Evolutionary conservation across 1,139 yeast genomes (phyloP).

Genomic region (Sugiyamaella paludigena): DNA sequence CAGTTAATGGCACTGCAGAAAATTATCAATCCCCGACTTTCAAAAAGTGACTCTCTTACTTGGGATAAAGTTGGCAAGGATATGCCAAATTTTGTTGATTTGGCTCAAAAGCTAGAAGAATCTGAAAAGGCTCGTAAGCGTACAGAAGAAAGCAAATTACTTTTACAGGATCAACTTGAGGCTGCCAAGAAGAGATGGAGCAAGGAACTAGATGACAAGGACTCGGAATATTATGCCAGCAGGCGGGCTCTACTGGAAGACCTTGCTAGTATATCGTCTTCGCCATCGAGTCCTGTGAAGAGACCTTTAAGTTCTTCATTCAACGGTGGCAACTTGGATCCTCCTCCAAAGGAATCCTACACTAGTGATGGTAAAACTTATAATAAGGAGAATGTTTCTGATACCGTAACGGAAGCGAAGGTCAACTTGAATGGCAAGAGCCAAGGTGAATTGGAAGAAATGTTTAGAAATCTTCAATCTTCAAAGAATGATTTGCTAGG

Average conservation of each 20-base stretch:
- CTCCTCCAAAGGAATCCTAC: not conserved
- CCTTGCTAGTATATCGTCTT: conserved; percentile 21
- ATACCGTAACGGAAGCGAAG: conserved; percentile 20
- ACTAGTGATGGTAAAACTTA: conserved; percentile 3
- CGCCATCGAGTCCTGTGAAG: conserved; percentile 22
- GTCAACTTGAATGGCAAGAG: conserved; percentile 25
- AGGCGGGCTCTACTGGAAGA: conserved; percentile 30
- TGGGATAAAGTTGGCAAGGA: conserved; percentile 22
- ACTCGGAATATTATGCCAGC: conserved; percentile 28
- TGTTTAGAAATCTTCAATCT: conserved; percentile 25
- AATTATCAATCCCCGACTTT: conserved; percentile 26
- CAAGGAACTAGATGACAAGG: conserved; percentile 28
- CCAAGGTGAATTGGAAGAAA: conserved; percentile 28
- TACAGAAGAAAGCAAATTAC: conserved; percentile 31
- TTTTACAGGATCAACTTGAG: conserved; percentile 34
- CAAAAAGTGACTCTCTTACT: conserved; percentile 20
- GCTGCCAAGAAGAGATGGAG: conserved; percentile 33
- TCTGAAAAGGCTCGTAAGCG: conserved; percentile 31
- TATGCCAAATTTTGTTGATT: conserved; percentile 29
- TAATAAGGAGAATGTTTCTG: conserved; percentile 21
- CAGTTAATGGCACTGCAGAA: conserved; percentile 32
- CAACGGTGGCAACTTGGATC: conserved; percentile 6
- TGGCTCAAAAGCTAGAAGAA: conserved; percentile 32
- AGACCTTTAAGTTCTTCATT: conserved; percentile 22
- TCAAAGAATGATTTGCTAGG: conserved; percentile 48